Base-by-base conservation (phyloP, 73 alveolate species). In the Stentor roeselii region DNA sequence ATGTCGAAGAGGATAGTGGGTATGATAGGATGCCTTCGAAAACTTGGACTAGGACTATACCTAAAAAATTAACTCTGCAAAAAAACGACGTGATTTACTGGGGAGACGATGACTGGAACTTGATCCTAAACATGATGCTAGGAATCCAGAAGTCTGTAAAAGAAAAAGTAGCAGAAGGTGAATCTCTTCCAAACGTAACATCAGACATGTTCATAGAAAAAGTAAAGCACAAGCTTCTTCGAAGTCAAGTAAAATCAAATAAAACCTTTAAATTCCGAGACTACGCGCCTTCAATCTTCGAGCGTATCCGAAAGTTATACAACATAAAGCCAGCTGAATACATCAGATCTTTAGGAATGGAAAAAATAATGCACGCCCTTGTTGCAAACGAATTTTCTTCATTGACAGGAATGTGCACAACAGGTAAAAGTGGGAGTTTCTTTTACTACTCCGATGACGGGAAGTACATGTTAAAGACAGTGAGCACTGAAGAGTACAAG, bases 91-190 rank as follows among this genome's bases (percentile, higher is more conserved):
- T 30, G 1, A 67, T 67, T 27, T n/a, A 30, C 15, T 67, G 38
- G 38, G 82, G 82, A 15, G 82, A 67, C 32, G 82, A 67, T 27
- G 42, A 67, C 2, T 67, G 82, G 32, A 67, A 31, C 42, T 32
- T 32, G 32, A 67, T 95, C 42, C 84, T 92, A 80, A 93, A 92
- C 76, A 95, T 95, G 82, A 95, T 95, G 98, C 89, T 95, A 35
- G 98, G 98, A 37, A 91, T 95, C 3, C 82, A 95, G 86, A 93
- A 92, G 88, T 97, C 98, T 78, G 94, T 92, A 67, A 93, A 86
- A 37, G 86, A 75, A 60, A 31, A n/a, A n/a, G n/a, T n/a, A n/a
- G n/a, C n/a, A n/a, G n/a, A n/a, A n/a, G n/a, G n/a, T n/a, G n/a
- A n/a, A n/a, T n/a, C n/a, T n/a, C n/a, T n/a, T n/a, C n/a, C n/a